Conservation (phyloP, 495 filamentous ascomycete species). For the Talaromyces proteolyticus region DNA sequence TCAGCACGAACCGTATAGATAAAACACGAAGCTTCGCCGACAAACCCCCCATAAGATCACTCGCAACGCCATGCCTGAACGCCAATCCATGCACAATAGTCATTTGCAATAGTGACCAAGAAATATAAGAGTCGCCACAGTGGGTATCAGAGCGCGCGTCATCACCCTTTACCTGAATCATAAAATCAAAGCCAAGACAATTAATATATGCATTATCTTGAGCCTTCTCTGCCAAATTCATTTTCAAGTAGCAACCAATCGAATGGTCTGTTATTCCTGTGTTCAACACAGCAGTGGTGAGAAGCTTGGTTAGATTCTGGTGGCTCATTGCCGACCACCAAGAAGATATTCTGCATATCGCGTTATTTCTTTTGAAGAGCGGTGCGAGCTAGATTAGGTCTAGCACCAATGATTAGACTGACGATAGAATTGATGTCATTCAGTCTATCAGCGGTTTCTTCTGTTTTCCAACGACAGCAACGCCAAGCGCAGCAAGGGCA, state of each 20-base stretch:
- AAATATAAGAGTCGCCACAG: not conserved
- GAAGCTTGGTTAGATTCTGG: too few relatives aligned
- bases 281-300: too few relatives aligned
- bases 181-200: not conserved
- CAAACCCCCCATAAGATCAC: not conserved
- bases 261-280: too few relatives aligned
- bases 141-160: not conserved
- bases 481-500: slow-evolving; percentile 69
- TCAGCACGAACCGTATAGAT: not conserved
- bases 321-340: too few relatives aligned
- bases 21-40: not conserved
- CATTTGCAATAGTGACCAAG: not conserved
- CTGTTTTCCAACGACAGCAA: slow-evolving; percentile 78
- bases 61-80: slow-evolving; percentile 2
- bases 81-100: slow-evolving; percentile 4
- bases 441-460: slow-evolving; percentile 90
- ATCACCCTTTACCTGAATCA: too few relatives aligned
- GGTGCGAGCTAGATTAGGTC: too few relatives aligned
- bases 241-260: too few relatives aligned
- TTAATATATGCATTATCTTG: too few relatives aligned
- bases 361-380: too few relatives aligned
- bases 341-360: too few relatives aligned
- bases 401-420: not conserved
- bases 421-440: slow-evolving; percentile 4
- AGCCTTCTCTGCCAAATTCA: too few relatives aligned